phyloP scores from a whole-genome alignment of 2,329 filamentous ascomycete species.

The Plectosphaerella sp. region DNA sequence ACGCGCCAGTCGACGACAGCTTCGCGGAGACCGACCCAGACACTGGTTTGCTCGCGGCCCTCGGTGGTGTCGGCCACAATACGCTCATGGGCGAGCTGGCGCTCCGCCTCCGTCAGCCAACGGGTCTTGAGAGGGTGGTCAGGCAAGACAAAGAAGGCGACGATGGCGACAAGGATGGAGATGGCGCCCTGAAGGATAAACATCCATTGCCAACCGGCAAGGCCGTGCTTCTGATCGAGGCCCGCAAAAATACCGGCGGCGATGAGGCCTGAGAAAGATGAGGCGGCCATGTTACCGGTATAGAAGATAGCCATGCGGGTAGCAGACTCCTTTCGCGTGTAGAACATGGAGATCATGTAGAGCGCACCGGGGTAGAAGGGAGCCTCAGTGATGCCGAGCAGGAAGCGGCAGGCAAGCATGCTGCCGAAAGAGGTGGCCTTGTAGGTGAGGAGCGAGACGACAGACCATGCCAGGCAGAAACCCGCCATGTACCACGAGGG shows the following conservation, averaged over 20 bases:
- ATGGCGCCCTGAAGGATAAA: constrained; percentile 36
- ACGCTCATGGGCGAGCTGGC: constrained; percentile 29
- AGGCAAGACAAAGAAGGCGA: constrained; percentile 31
- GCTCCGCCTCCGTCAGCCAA: constrained; percentile 35
- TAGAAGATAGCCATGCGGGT: constrained; percentile 36
- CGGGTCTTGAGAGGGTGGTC: constrained; percentile 30
- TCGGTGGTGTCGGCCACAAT: constrained; percentile 23
- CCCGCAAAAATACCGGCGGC: constrained; percentile 37
- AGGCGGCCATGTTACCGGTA: constrained; percentile 38
- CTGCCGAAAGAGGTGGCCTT: constrained; percentile 8
- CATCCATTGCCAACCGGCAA: constrained; percentile 39
- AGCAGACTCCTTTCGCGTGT: constrained; percentile 11
- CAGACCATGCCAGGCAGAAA: constrained; percentile 12
- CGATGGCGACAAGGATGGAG: constrained; percentile 27
- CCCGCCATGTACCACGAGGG: constrained; percentile 9
- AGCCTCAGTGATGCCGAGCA: constrained; percentile 12
- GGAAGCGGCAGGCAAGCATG: constrained; percentile 11
- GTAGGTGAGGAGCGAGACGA: constrained; percentile 11
- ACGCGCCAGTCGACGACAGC: constrained; percentile 40
- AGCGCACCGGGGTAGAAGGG: constrained; percentile 13
- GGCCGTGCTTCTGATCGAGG: constrained; percentile 31
- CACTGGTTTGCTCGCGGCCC: constrained; percentile 32
- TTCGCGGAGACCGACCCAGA: constrained; percentile 36
- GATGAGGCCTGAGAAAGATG: constrained; percentile 38
- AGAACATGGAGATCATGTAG: constrained; percentile 13